Conservation (phyloP, 2,329 filamentous ascomycete genomes). For the Claviceps pusilla region DNA sequence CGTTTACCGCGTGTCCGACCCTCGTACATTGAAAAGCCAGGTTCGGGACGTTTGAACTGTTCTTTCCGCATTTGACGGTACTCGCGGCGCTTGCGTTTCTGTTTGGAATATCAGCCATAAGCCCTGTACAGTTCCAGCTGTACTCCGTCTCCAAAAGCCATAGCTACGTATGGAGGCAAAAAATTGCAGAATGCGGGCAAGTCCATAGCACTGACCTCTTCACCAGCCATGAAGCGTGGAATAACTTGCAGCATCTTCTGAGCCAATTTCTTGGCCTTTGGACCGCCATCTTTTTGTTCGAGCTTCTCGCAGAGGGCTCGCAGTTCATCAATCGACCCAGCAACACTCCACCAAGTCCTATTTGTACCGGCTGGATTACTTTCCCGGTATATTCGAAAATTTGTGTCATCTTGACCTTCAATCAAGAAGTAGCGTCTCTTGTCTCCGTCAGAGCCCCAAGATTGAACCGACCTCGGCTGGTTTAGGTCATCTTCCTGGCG, state of each 20-base stretch:
- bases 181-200: neutral
- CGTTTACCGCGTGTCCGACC: conserved; percentile 91
- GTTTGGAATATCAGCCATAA: conserved; percentile 8
- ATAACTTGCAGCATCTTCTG: conserved; percentile 66
- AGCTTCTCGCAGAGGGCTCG: conserved; percentile 62
- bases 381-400: conserved; percentile 87
- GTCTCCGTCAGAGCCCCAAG: conserved; percentile 79
- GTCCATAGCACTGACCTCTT: conserved; percentile 51
- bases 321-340: conserved; percentile 78
- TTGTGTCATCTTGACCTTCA: conserved; percentile 85
- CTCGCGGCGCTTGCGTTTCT: conserved; percentile 88
- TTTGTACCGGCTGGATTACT: conserved; percentile 67
- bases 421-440: conserved; percentile 88
- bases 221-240: conserved; percentile 80
- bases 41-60: conserved; percentile 73
- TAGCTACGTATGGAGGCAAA: too few species aligned
- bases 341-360: conserved; percentile 82
- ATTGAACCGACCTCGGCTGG: conserved; percentile 75
- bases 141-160: neutral
- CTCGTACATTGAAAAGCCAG: conserved; percentile 86
- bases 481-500: conserved; percentile 69
- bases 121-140: neutral
- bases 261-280: conserved; percentile 63
- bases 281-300: conserved; percentile 59
- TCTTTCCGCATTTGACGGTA: conserved; percentile 78